Base-by-base conservation (phyloP, 768 basidiomycete genomes). In the Leccinum pellstonianum region DNA sequence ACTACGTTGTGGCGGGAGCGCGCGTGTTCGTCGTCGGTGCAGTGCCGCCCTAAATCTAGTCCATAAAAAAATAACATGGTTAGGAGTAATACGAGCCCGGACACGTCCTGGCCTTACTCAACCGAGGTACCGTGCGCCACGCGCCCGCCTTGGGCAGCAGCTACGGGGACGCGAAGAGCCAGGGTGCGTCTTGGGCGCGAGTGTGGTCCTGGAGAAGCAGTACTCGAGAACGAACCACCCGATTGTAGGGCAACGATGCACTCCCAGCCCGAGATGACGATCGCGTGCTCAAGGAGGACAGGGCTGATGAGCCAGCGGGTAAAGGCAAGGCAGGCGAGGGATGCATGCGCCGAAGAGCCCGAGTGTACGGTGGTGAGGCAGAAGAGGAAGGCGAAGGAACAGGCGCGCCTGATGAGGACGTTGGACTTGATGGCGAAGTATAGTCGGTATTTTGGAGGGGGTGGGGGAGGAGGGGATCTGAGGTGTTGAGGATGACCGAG, bases 261-360 rank as follows among this genome's bases (percentile, higher is more conserved):
- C 68, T 82, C 5, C 89, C 33, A 93, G 5, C 93, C 94, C 0
- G 88, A 86, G 29, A 77, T 76, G 31, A 81, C 72, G 58, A 81
- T 79, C 63, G 93, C 68, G 21, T 91, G 85, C 52, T 88, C 85
- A 29, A 91, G 66, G 55, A 95, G 75, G 1, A 87, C 78, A 5
- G 92, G 92, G 0, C 92, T 91, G 65, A 94, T 92, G 80, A 95
- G 93, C 93, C 91, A 95, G 46, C 75, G 78, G 0, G 90, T 88
- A 76, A 95, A 91, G 17, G 81, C 71, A 49, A 86, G 74, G 91
- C 93, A 95, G 48, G 83, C 77, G 21, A 73, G 71, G 6, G 88
- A 91, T 51, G 84, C 86, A 87, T 60, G 47, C 86, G 79, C 23
- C 72, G 1, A 55, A 66, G 60, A 1, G 79, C 76, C 31, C 80